These are phyloP conservation scores for Amanita pallidorosea DNA, from an alignment of 768 basidiomycete species.

Conservation along the genomic window DNA sequence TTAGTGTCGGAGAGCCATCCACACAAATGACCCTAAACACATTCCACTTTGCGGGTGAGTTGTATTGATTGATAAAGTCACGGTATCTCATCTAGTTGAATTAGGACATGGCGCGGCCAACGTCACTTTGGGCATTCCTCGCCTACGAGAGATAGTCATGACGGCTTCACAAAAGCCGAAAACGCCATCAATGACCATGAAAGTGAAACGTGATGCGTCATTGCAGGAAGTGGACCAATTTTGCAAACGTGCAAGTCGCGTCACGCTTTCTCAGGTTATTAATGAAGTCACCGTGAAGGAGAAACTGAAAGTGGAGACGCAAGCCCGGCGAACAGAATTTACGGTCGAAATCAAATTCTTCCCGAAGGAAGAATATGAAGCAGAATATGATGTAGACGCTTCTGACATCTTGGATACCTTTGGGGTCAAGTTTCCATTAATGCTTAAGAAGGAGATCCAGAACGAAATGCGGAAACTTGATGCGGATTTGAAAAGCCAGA, in stretches of 20 bases:
- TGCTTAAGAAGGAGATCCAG: constrained; percentile 78
- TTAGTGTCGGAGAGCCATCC: constrained; percentile 93
- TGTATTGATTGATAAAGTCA: background rate
- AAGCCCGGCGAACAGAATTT: constrained; percentile 69
- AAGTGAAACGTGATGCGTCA: constrained; percentile 41
- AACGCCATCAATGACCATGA: constrained; percentile 94
- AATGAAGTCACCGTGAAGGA: constrained; percentile 79
- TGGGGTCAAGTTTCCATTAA: constrained; percentile 62
- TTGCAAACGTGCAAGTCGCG: constrained; percentile 80
- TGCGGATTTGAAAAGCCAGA: constrained; percentile 68
- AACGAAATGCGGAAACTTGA: constrained; percentile 80
- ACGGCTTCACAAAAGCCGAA: constrained; percentile 89
- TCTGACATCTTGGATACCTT: constrained; percentile 67
- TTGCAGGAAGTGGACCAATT: constrained; percentile 57
- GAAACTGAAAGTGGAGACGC: constrained; percentile 51
- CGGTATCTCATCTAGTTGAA: constrained; percentile 4
- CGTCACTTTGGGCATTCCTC: constrained; percentile 97
- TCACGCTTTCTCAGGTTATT: constrained; percentile 82
- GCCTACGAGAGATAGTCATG: constrained; percentile 98
- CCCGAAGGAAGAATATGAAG: constrained; percentile 70
- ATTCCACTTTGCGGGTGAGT: constrained; percentile 92
- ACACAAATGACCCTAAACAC: constrained; percentile 99
- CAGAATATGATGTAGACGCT: constrained; percentile 72
- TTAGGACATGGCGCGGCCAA: constrained; percentile 97
- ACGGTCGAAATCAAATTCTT: constrained; percentile 77